phyloP scores from a whole-genome alignment of 2,329 filamentous ascomycete species.

The Colletotrichum sp. region DNA sequence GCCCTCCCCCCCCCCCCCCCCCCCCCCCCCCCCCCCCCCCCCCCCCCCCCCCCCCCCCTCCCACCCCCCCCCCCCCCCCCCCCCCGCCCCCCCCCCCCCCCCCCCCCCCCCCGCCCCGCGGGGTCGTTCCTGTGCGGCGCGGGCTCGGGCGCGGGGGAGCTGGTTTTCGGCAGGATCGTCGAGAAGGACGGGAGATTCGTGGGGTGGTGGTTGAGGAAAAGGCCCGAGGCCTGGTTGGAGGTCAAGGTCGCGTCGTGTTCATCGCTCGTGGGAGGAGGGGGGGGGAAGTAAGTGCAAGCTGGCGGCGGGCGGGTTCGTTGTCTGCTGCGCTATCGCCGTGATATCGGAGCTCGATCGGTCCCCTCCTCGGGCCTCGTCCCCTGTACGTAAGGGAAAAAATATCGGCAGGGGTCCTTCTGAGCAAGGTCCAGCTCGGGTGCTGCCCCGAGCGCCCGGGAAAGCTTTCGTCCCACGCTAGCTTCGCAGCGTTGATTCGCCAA shows the following conservation, averaged over 20 bases:
- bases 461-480: slow-evolving; percentile 8
- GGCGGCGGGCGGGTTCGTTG: not conserved
- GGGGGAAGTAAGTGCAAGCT: not conserved
- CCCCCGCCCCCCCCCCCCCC: no score
- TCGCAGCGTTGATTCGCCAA: not conserved
- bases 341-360: slow-evolving; percentile 19
- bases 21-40: no score
- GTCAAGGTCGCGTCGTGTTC: not conserved
- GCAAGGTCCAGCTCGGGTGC: not conserved
- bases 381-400: not conserved
- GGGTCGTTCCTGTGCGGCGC: no score
- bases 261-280: not conserved
- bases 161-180: not conserved
- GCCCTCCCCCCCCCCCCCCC: no score
- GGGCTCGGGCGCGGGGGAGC: no score
- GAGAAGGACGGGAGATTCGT: not conserved
- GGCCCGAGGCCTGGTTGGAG: not conserved
- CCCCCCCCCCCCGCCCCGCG: no score
- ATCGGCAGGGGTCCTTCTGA: not conserved
- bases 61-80: no score
- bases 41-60: no score
- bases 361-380: not conserved
- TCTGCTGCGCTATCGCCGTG: not conserved
- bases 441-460: not conserved
- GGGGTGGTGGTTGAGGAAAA: not conserved